phyloP scores from a whole-genome alignment of 2,329 filamentous ascomycete species.

The Magnaporthiopsis rhizophila region DNA sequence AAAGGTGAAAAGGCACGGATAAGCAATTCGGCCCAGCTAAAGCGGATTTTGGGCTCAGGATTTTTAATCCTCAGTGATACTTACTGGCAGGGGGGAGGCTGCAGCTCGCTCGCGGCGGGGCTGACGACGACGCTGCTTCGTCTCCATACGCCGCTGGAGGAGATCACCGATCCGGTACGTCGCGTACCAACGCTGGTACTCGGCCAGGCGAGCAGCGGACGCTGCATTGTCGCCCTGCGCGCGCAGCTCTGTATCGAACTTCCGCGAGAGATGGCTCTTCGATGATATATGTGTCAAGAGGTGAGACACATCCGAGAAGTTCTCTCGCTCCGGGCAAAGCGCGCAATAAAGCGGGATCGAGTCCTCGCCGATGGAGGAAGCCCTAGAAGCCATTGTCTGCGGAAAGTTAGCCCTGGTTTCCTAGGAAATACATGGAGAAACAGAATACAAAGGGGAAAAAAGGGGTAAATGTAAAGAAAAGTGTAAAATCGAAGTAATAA shows the following conservation, averaged over 20 bases:
- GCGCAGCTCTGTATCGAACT: conserved; percentile 72
- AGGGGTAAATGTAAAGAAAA: too few species aligned
- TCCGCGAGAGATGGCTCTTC: conserved; percentile 81
- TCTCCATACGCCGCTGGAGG: conserved; percentile 68
- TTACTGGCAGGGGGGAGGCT: not conserved
- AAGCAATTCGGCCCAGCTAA: not conserved
- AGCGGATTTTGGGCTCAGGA: not conserved
- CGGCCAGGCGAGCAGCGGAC: conserved; percentile 53
- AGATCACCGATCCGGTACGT: conserved; percentile 62
- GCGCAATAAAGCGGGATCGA: conserved; percentile 67
- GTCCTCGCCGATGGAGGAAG: conserved; percentile 6
- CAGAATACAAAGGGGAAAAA: too few species aligned
- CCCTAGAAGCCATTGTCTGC: not conserved
- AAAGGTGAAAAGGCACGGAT: not conserved
- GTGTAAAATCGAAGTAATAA: too few species aligned
- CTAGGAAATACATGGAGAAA: not conserved
- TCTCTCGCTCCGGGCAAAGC: conserved; percentile 72
- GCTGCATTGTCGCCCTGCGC: conserved; percentile 54
- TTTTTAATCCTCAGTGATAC: not conserved
- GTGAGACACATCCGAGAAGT: conserved; percentile 86
- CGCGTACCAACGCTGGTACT: conserved; percentile 74
- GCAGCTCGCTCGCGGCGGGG: not conserved
- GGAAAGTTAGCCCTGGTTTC: not conserved
- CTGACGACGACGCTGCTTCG: conserved; percentile 58
- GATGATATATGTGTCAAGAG: conserved; percentile 87